These are phyloP conservation scores for Leccinum ochraceum DNA, from an alignment of 768 basidiomycete species.

Conservation along the genomic window DNA sequence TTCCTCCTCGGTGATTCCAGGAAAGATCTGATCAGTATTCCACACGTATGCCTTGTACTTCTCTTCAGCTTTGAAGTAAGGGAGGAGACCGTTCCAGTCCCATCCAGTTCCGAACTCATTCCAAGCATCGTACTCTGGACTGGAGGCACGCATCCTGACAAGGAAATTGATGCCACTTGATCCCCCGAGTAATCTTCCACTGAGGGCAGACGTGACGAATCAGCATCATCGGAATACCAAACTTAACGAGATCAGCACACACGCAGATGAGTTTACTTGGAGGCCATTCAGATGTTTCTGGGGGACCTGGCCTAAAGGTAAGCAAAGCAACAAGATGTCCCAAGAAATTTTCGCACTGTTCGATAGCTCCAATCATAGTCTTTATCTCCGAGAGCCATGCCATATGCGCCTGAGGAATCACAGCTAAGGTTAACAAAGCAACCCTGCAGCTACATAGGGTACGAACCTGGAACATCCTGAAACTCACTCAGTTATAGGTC, in stretches of 20 bases:
- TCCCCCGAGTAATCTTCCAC: conserved; percentile 22
- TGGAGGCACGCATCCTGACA: conserved; percentile 22
- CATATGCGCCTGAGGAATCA: conserved; percentile 4
- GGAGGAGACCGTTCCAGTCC: conserved; percentile 18
- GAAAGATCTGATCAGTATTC: conserved; percentile 18
- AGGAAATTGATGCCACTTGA: conserved; percentile 22
- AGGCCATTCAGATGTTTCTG: conserved; percentile 11
- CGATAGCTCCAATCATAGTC: conserved; percentile 22
- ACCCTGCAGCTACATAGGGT: not conserved
- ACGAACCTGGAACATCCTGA: conserved; percentile 23
- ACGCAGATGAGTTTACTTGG: conserved; percentile 7
- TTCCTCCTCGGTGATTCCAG: conserved; percentile 12
- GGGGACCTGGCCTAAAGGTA: conserved; percentile 12
- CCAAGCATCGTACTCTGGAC: conserved; percentile 23
- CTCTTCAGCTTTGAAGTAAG: conserved; percentile 18
- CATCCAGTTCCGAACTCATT: conserved; percentile 18
- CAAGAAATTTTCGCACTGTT: conserved; percentile 10
- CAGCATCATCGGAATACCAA: not conserved
- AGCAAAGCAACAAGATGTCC: not conserved
- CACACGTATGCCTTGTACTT: conserved; percentile 5
- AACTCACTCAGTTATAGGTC: not conserved
- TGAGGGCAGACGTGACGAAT: not conserved
- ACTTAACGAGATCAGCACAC: not conserved
- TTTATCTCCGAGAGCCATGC: not conserved
- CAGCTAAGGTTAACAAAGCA: not conserved